These are phyloP conservation scores for Echinochloa phyllopogon DNA, from an alignment of 176 grass and related monocot species.

Conservation along the genomic window DNA sequence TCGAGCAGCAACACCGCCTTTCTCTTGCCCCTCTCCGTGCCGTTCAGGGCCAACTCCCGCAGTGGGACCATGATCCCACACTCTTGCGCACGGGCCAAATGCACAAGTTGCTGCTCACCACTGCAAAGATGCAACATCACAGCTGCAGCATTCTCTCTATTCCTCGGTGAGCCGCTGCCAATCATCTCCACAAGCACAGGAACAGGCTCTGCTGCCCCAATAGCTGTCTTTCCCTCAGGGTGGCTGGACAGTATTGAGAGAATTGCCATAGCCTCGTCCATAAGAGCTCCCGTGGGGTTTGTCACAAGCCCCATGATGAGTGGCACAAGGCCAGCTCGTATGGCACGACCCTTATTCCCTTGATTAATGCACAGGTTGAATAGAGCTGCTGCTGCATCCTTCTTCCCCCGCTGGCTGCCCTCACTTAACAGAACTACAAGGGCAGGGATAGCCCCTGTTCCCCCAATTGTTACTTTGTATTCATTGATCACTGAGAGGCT, in stretches of 20 bases:
- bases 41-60: constrained; percentile 71
- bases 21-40: constrained; percentile 80
- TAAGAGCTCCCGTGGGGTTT: constrained; percentile 62
- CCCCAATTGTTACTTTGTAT: constrained; percentile 86
- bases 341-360: constrained; percentile 82
- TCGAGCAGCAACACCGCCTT: constrained; percentile 80
- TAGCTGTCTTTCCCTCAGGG: constrained; percentile 76
- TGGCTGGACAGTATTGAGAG: constrained; percentile 86
- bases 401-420: constrained; percentile 86
- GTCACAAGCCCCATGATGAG: constrained; percentile 84
- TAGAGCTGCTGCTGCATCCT: constrained; percentile 91
- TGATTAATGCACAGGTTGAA: constrained; percentile 98
- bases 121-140: constrained; percentile 76
- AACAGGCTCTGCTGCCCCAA: constrained; percentile 71
- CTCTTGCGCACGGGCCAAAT: constrained; percentile 59
- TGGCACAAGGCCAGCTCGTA: constrained; percentile 82
- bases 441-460: constrained; percentile 77
- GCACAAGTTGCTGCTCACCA: constrained; percentile 56
- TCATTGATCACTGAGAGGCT: constrained; percentile 90
- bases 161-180: constrained; percentile 67
- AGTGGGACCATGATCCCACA: constrained; percentile 69
- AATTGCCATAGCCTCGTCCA: constrained; percentile 88
- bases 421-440: constrained; percentile 82
- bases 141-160: constrained; percentile 88
- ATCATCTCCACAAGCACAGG: constrained; percentile 82